phyloP scores from a whole-genome alignment of 1,284 basidiomycete genomes.

The Melampsora americana region DNA sequence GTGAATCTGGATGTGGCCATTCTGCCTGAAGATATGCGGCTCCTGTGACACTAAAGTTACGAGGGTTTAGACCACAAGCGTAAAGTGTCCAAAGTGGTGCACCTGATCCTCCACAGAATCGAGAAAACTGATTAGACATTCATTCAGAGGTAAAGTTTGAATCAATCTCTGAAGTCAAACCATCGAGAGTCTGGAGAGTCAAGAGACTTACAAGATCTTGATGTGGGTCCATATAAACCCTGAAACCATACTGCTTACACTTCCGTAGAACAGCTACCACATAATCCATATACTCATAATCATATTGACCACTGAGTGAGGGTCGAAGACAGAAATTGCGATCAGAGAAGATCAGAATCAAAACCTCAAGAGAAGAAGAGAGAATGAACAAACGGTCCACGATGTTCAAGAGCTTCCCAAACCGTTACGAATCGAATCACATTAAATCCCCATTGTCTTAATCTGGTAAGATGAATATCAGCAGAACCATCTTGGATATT shows the following conservation, averaged over 20 bases:
- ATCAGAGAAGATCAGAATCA: background rate
- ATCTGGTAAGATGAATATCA: slow-evolving; percentile 78
- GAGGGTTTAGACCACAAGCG: slow-evolving; percentile 86
- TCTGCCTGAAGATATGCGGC: slow-evolving; percentile 84
- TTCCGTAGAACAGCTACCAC: slow-evolving; percentile 78
- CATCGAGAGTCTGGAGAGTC: too few relatives aligned
- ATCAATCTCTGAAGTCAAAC: too few relatives aligned
- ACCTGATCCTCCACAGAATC: slow-evolving; percentile 92
- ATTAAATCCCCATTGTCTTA: slow-evolving; percentile 92
- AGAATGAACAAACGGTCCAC: slow-evolving; percentile 70
- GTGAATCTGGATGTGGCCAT: slow-evolving; percentile 65
- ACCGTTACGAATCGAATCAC: slow-evolving; percentile 84
- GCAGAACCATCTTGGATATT: slow-evolving; percentile 69
- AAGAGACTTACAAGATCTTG: slow-evolving; percentile 77
- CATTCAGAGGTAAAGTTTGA: background rate
- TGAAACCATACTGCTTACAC: slow-evolving; percentile 92
- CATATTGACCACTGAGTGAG: slow-evolving; percentile 73
- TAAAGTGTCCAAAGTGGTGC: slow-evolving; percentile 91
- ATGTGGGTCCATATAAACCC: slow-evolving; percentile 88
- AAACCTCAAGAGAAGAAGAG: background rate
- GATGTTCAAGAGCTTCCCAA: slow-evolving; percentile 92
- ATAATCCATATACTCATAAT: slow-evolving; percentile 88
- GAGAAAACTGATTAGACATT: slow-evolving; percentile 96
- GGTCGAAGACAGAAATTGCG: slow-evolving; percentile 7
- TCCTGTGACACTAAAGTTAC: slow-evolving; percentile 76